Evolutionary conservation across 331 rosid genomes (phyloP), one percentile per base, ranked within the genome.

Genomic region (Telfairia occidentalis): DNA sequence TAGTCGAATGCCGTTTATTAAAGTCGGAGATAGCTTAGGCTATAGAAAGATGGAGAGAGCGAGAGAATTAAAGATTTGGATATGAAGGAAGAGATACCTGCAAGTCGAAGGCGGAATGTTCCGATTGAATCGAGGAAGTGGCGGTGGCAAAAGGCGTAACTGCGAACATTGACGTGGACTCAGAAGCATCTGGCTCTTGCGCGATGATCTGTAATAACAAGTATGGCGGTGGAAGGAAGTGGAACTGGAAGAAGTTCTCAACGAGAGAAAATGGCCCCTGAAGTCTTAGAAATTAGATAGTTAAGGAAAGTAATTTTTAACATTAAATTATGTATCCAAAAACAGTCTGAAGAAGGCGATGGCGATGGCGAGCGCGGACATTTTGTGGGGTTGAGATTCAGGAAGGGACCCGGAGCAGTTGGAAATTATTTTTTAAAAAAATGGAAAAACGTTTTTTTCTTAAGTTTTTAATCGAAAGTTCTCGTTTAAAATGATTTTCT

Each of bases 11-110:
- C 1, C 37, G 5, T 69, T 69, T 5, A 5, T 2, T 12, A 23
- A 38, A 65, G 73, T 37, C 10, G 11, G 34, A 65, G 52, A 63
- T 9, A 34, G 46, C 16, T 9, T 0, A 11, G 9, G 48, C 18
- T 35, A 35, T 9, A 37, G 50, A 13, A 63, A 63, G 18, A 60
- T 37, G 72, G 72, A 65, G 30, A 66, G 52, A 21, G 12, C 13
- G 3, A 71, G 43, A 46, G 75, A 69, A 71, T 32, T 50, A 5
- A 28, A 28, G 42, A 48, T 71, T 71, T 9, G 59, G 43, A 46
- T 13, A 46, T 15, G 58, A 26, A 71, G 75, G 15, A 54, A 54
- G 40, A 35, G 43, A 38, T 71, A 71, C 75, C 75, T 71, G 26
- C 26, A 71, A 71, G 28, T 24, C 5, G 58, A 46, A 71, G 21